Conservation (phyloP, 495 filamentous ascomycete species). For the Penicillium parvum region DNA sequence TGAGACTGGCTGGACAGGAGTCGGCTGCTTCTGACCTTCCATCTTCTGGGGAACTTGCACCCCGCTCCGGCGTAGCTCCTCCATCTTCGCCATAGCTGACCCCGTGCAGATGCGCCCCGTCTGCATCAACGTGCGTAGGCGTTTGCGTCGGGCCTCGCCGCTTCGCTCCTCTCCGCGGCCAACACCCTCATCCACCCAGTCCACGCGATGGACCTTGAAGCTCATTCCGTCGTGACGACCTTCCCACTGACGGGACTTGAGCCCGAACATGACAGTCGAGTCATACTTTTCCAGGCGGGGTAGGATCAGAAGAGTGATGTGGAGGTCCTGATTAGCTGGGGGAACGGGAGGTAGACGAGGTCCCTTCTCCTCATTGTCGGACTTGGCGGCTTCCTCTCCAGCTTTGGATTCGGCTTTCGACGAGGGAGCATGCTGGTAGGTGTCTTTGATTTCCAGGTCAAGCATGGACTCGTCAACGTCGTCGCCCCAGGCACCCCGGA, state of each 20-base stretch:
- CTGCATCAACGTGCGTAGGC: slow-evolving; percentile 48
- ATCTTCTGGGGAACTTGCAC: slow-evolving; percentile 34
- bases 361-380: slow-evolving; percentile 22
- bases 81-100: slow-evolving; percentile 38
- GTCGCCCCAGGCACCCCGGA: slow-evolving; percentile 80
- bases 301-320: slow-evolving; percentile 79
- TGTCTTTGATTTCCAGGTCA: slow-evolving; percentile 54
- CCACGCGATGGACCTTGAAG: slow-evolving; percentile 71
- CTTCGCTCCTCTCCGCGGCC: slow-evolving; percentile 62
- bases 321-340: slow-evolving; percentile 62
- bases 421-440: slow-evolving; percentile 37
- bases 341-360: slow-evolving; percentile 38
- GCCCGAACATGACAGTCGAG: slow-evolving; percentile 66
- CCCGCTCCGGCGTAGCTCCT: slow-evolving; percentile 36
- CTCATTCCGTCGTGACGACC: slow-evolving; percentile 79
- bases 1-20: slow-evolving; percentile 36
- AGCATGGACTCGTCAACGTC: slow-evolving; percentile 67
- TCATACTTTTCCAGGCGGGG: slow-evolving; percentile 74
- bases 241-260: slow-evolving; percentile 71
- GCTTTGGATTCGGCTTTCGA: slow-evolving; percentile 22
- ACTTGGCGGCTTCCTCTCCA: slow-evolving; percentile 6
- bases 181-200: slow-evolving; percentile 73
- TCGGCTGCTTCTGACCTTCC: slow-evolving; percentile 26
- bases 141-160: slow-evolving; percentile 57
- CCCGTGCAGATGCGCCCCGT: slow-evolving; percentile 46